Conservation (phyloP, 2,329 filamentous ascomycete genomes). For the Xylaria sp. region DNA sequence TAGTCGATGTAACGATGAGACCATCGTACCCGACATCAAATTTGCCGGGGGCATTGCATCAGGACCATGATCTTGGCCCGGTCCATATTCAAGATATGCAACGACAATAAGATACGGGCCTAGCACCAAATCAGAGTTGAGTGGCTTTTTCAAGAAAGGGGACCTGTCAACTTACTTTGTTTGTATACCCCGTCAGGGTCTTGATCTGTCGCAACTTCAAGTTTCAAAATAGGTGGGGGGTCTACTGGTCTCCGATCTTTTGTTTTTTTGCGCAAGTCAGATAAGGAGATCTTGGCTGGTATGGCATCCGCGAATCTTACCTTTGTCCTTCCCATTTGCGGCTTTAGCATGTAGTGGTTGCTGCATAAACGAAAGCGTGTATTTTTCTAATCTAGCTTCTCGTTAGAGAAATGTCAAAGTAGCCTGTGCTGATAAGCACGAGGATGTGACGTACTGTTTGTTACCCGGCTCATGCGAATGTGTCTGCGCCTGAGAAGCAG, state of each 20-base stretch:
- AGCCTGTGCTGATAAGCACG: neutral
- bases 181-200: constrained; percentile 56
- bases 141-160: neutral
- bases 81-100: constrained; percentile 45
- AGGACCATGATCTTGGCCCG: constrained; percentile 48
- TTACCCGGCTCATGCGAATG: constrained; percentile 31
- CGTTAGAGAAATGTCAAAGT: constrained; percentile 6
- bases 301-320: constrained; percentile 24
- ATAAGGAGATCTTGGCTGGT: neutral
- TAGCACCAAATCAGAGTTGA: constrained; percentile 27
- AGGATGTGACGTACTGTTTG: constrained; percentile 34
- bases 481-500: constrained; percentile 32
- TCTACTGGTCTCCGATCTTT: constrained; percentile 85
- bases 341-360: constrained; percentile 40
- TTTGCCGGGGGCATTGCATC: constrained; percentile 49
- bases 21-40: constrained; percentile 71
- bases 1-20: constrained; percentile 81
- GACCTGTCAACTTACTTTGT: constrained; percentile 58
- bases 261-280: constrained; percentile 13
- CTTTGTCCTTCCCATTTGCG: constrained; percentile 43
- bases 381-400: constrained; percentile 34
- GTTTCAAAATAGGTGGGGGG: constrained; percentile 82
- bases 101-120: constrained; percentile 43
- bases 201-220: constrained; percentile 56
- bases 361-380: constrained; percentile 39